These are phyloP conservation scores for Trichoderma endophyticum DNA, from an alignment of 2,329 filamentous ascomycete species.

Conservation along the genomic window DNA sequence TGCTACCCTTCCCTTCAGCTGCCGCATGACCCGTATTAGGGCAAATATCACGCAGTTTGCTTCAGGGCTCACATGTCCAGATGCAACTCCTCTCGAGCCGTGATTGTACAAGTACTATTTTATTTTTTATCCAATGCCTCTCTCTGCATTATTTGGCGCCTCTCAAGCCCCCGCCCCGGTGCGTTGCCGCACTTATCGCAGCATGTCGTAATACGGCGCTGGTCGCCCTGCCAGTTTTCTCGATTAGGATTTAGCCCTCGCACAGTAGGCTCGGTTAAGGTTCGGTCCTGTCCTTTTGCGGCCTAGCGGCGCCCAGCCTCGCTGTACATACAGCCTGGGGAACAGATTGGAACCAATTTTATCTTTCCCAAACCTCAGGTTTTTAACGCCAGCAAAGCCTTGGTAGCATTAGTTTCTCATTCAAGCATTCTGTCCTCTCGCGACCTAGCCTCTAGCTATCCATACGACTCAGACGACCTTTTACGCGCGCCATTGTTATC, in stretches of 20 bases:
- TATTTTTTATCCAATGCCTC: not conserved
- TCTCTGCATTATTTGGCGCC: not conserved
- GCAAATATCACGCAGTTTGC: conserved; percentile 1
- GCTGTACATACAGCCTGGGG: conserved; percentile 20
- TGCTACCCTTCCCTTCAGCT: not conserved
- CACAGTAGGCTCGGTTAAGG: conserved; percentile 31
- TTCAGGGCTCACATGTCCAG: not conserved
- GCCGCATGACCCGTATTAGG: conserved; percentile 1
- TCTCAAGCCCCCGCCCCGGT: not conserved
- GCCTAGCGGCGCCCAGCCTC: conserved; percentile 23
- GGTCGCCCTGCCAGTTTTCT: conserved; percentile 12
- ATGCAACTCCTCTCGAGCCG: not conserved
- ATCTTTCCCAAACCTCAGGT: conserved; percentile 32
- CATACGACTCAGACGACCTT: conserved; percentile 13
- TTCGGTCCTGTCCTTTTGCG: conserved; percentile 24
- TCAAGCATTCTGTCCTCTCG: conserved; percentile 22
- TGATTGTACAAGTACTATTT: not conserved
- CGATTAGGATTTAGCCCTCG: conserved; percentile 37
- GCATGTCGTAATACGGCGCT: conserved; percentile 13
- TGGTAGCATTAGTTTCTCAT: conserved; percentile 18
- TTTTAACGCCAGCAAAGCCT: conserved; percentile 30
- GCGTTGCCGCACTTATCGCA: conserved; percentile 6
- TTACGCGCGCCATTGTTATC: conserved; percentile 10
- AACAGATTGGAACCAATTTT: conserved; percentile 29
- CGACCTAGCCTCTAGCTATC: conserved; percentile 19